Conservation (phyloP, 2,329 filamentous ascomycete species). For the Cordyceps militaris region DNA sequence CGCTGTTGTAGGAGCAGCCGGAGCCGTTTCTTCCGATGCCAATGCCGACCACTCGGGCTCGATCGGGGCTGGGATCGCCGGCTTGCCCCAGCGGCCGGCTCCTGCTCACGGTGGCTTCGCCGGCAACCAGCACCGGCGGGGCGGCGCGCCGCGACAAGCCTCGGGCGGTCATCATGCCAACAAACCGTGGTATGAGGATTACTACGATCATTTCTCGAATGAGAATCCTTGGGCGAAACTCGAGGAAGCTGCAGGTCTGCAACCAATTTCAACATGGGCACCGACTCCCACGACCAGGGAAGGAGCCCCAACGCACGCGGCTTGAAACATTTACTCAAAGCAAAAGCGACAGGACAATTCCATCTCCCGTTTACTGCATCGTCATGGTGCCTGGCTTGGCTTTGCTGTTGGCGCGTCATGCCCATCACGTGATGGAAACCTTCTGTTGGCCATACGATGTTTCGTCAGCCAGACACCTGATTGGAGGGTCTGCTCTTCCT, state of each 20-base stretch:
- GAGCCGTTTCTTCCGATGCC: not conserved
- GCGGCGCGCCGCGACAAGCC: slow-evolving; percentile 12
- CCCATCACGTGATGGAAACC: slow-evolving; percentile 3
- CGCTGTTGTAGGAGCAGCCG: not conserved
- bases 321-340: not conserved
- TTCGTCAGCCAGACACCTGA: not conserved
- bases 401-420: not conserved
- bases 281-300: not conserved
- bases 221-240: slow-evolving; percentile 64
- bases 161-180: slow-evolving; percentile 11
- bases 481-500: not conserved
- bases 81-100: slow-evolving; percentile 28
- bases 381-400: not conserved
- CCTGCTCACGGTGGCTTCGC: slow-evolving; percentile 11
- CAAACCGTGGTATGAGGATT: slow-evolving; percentile 54
- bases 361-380: not conserved
- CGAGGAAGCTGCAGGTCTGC: slow-evolving; percentile 40
- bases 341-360: not conserved
- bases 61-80: slow-evolving; percentile 27
- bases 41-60: slow-evolving; percentile 18
- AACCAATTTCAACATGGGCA: slow-evolving; percentile 40
- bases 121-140: slow-evolving; percentile 21
- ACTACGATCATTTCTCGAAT: slow-evolving; percentile 63
- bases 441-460: not conserved
- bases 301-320: not conserved